phyloP scores from a whole-genome alignment of 805 yeast genomes.

The Metschnikowia dekortorum region DNA sequence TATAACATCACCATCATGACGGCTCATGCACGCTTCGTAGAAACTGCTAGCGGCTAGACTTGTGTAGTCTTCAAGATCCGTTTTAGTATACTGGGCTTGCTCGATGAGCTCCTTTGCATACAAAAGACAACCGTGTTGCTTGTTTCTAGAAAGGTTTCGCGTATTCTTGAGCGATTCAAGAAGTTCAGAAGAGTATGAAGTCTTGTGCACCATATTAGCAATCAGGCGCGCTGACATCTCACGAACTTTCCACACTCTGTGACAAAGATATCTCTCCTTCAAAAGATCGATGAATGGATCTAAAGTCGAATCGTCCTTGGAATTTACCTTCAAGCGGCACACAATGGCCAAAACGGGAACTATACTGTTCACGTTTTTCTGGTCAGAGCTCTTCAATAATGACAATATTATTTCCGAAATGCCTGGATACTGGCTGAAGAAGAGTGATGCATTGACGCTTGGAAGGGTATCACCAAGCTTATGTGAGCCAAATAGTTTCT shows the following conservation, averaged over 20 bases:
- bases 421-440: conserved; percentile 62
- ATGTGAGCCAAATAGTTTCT: conserved; percentile 68
- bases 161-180: conserved; percentile 20
- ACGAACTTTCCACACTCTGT: conserved; percentile 74
- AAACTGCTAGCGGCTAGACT: conserved; percentile 16
- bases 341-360: conserved; percentile 75
- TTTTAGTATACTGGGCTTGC: conserved; percentile 6
- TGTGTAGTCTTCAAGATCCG: conserved; percentile 19
- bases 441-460: conserved; percentile 53
- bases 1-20: neutral
- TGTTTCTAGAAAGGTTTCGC: conserved; percentile 1
- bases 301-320: conserved; percentile 46
- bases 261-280: conserved; percentile 36
- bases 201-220: conserved; percentile 39
- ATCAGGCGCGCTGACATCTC: conserved; percentile 79
- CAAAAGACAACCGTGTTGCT: conserved; percentile 10
- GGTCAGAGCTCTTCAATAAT: conserved; percentile 26
- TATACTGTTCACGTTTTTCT: conserved; percentile 45
- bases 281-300: conserved; percentile 43
- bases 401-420: conserved; percentile 47
- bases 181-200: conserved; percentile 12
- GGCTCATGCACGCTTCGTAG: conserved; percentile 33
- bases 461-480: conserved; percentile 31
- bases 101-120: conserved; percentile 10
- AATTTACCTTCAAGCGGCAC: conserved; percentile 60